A percentile compares a stretch with the other conserved stretches of the same genome.
Evolutionary conservation across 805 yeast species (phyloP).

Genomic region (Lipomyces starkeyi): DNA sequence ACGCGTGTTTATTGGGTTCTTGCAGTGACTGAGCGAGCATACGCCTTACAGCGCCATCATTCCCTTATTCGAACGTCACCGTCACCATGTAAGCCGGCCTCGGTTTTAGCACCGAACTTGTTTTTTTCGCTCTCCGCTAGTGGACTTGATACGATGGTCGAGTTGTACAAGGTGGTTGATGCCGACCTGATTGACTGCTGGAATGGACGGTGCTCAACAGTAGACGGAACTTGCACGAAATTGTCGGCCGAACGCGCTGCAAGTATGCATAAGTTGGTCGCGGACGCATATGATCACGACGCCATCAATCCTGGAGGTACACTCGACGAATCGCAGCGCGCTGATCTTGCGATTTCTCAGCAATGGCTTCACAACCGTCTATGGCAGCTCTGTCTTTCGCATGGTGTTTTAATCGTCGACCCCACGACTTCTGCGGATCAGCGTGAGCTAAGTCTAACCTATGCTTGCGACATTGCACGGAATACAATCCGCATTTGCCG

Average conservation of each 20-base stretch:
- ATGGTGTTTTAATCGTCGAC: conserved; percentile 5
- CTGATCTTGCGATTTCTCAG: conserved; percentile 20
- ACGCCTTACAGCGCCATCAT: conserved; percentile 7
- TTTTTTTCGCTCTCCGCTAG: not conserved
- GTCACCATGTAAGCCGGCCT: not conserved
- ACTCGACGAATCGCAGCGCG: conserved; percentile 6
- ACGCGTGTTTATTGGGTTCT: conserved; percentile 8
- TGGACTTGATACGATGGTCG: conserved; percentile 9
- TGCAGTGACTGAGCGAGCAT: conserved; percentile 22
- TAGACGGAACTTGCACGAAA: not conserved
- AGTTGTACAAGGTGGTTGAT: conserved; percentile 15
- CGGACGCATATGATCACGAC: conserved; percentile 9
- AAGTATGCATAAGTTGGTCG: conserved; percentile 6
- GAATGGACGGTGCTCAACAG: conserved; percentile 15
- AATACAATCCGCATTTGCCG: conserved; percentile 9
- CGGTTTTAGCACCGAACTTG: not conserved
- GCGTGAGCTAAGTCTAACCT: conserved; percentile 9
- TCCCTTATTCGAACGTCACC: conserved; percentile 4
- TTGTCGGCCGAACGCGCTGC: conserved; percentile 6
- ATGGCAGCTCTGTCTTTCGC: conserved; percentile 23
- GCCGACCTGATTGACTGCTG: conserved; percentile 18
- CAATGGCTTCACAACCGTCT: conserved; percentile 27
- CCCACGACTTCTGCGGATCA: not conserved
- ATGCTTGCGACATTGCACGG: conserved; percentile 19
- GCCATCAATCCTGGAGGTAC: not conserved